phyloP scores from a whole-genome alignment of 2,329 filamentous ascomycete genomes.

The Fusarium tricinctum region DNA sequence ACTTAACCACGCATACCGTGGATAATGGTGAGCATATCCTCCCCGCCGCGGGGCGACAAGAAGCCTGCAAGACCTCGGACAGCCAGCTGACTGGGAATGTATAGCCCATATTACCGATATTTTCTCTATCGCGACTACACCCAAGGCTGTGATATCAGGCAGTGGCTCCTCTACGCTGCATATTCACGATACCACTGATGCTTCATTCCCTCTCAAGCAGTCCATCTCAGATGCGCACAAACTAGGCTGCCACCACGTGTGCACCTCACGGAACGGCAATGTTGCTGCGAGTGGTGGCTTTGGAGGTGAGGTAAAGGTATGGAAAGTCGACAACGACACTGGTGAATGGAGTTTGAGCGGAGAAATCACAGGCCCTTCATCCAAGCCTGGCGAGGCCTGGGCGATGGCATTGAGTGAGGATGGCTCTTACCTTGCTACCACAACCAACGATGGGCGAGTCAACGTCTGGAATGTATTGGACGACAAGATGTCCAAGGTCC shows the following conservation, averaged over 20 bases:
- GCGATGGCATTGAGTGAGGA: slow-evolving; percentile 87
- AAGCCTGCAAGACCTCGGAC: slow-evolving; percentile 20
- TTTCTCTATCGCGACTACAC: slow-evolving; percentile 84
- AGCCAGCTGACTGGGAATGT: slow-evolving; percentile 36
- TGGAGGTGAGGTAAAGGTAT: slow-evolving; percentile 88
- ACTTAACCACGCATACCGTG: slow-evolving; percentile 91
- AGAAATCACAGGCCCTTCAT: slow-evolving; percentile 60
- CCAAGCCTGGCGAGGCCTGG: slow-evolving; percentile 83
- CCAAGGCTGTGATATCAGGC: slow-evolving; percentile 81
- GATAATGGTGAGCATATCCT: slow-evolving; percentile 77
- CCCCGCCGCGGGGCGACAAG: slow-evolving; percentile 46
- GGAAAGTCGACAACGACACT: slow-evolving; percentile 72
- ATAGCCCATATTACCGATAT: slow-evolving; percentile 87
- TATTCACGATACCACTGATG: slow-evolving; percentile 79
- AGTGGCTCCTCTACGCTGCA: slow-evolving; percentile 87
- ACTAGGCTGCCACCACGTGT: slow-evolving; percentile 92
- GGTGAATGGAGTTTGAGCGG: slow-evolving; percentile 64
- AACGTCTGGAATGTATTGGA: slow-evolving; percentile 84
- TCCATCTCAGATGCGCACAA: slow-evolving; percentile 84
- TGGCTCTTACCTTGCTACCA: slow-evolving; percentile 87
- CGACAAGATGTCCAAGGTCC: slow-evolving; percentile 73
- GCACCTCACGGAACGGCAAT: slow-evolving; percentile 76
- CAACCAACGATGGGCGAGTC: slow-evolving; percentile 87
- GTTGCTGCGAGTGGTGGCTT: slow-evolving; percentile 89
- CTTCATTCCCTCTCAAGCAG: slow-evolving; percentile 83